Conservation (phyloP, 768 basidiomycete species). For the Lactarius vividus region DNA sequence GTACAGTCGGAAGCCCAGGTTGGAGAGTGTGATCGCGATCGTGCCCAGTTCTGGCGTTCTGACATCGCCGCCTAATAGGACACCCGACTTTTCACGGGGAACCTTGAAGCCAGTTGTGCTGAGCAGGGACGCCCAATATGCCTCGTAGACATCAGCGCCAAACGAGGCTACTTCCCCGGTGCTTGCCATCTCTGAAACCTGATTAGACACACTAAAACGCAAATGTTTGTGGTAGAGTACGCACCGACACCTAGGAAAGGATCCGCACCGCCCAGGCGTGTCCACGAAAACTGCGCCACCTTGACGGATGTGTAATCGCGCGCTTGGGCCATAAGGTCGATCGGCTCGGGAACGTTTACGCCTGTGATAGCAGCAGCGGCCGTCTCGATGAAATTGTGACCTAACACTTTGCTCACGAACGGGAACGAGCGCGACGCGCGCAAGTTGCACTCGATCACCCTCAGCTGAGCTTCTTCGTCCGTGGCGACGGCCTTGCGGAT, state of each 20-base stretch:
- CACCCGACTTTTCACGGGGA: slow-evolving; percentile 78
- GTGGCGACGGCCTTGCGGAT: slow-evolving; percentile 71
- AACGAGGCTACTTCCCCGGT: slow-evolving; percentile 98
- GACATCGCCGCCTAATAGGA: slow-evolving; percentile 90
- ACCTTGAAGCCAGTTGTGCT: slow-evolving; percentile 96
- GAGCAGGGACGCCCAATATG: slow-evolving; percentile 92
- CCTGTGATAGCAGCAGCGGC: slow-evolving; percentile 87
- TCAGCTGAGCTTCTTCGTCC: slow-evolving; percentile 66
- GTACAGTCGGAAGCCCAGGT: slow-evolving; percentile 94
- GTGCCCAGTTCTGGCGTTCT: slow-evolving; percentile 80
- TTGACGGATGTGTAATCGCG: slow-evolving; percentile 95
- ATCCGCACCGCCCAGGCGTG: slow-evolving; percentile 91
- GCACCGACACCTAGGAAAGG: slow-evolving; percentile 92
- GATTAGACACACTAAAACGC: neutral
- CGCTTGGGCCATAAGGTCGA: slow-evolving; percentile 87
- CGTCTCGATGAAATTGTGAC: slow-evolving; percentile 94
- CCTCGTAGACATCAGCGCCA: slow-evolving; percentile 90
- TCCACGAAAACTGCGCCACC: slow-evolving; percentile 98
- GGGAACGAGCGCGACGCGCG: slow-evolving; percentile 98
- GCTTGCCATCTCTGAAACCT: slow-evolving; percentile 84
- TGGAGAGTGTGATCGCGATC: slow-evolving; percentile 75
- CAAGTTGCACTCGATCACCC: slow-evolving; percentile 98
- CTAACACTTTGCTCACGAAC: slow-evolving; percentile 97
- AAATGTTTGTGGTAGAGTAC: slow-evolving; percentile 33
- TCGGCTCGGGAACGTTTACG: slow-evolving; percentile 82